Base-by-base conservation (phyloP, 164 flowering plant genomes). In the Berberis thunbergii region DNA sequence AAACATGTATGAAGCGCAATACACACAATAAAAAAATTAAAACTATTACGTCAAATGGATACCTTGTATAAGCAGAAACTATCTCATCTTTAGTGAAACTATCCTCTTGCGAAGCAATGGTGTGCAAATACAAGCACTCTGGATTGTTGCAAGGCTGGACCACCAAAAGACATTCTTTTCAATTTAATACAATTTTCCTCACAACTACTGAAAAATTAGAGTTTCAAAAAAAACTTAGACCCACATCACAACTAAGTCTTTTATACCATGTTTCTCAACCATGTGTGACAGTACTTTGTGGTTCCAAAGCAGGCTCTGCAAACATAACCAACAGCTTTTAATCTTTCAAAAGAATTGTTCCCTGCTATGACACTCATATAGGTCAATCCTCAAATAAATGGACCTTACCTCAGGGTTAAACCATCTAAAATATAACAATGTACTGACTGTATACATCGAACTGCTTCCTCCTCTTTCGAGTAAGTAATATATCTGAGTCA, bases 251-350 rank as follows among this genome's bases (percentile, higher is more conserved):
- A 54, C 2, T 12, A n/a, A 39, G 26, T 26, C 50, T 2, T 38
- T 4, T 84, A 67, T 85, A 91, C 99, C 94, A 78, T 79, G 69
- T 85, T 95, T 70, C 92, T 84, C 75, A 95, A 74, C 99, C 99
- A 95, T 63, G 97, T 85, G 74, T 95, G 97, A 73, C 99, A 95
- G 69, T 95, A 95, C 68, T 95, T 95, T 13, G 97, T 95, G 9
- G 99, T 95, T 54, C 99, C 99, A 83, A 89, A 95, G 81, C 97
- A 86, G 44, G 97, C 99, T 83, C 99, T 95, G 82, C 66, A 77
- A 69, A 45, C 43, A 5, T 10, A 44, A 66, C 57, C 9, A 12
- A 41, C 41, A 61, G 45, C 40, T 11, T 59, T 8, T 4, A 57
- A 26, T 26, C 26, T 26, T 26, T 26, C 26, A 26, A 26, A 26